Evolutionary conservation across 2,329 filamentous ascomycete species (phyloP).

Genomic region (Talaromyces marneffei): DNA sequence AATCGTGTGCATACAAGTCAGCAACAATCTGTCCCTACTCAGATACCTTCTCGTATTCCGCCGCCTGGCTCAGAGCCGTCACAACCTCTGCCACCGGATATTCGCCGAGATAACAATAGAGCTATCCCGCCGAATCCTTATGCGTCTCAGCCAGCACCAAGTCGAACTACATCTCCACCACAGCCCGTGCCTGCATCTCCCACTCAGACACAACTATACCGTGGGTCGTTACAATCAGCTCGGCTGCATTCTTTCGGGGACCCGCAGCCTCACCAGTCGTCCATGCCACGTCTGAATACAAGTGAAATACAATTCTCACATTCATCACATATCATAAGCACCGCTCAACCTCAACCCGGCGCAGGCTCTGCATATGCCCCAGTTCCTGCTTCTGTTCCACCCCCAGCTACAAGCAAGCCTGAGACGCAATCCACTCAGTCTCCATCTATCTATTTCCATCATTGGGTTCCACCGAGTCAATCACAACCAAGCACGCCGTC

Average conservation of each 20-base stretch:
- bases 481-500: conserved; percentile 67
- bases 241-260: conserved; percentile 15
- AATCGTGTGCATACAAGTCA: conserved; percentile 23
- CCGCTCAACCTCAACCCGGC: conserved; percentile 26
- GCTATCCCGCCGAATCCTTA: conserved; percentile 34
- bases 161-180: conserved; percentile 19
- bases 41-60: conserved; percentile 20
- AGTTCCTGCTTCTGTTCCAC: conserved; percentile 42
- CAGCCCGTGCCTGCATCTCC: conserved; percentile 20
- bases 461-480: conserved; percentile 78
- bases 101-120: conserved; percentile 25
- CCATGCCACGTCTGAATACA: conserved; percentile 38
- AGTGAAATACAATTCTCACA: conserved; percentile 37
- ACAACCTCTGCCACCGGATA: conserved; percentile 17
- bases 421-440: conserved; percentile 59
- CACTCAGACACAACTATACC: conserved; percentile 21
- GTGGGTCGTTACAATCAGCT: conserved; percentile 21
- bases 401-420: conserved; percentile 45
- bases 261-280: conserved; percentile 19
- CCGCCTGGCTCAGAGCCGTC: conserved; percentile 18
- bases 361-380: conserved; percentile 11
- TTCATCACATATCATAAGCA: conserved; percentile 24
- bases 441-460: conserved; percentile 80
- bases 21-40: conserved; percentile 19
- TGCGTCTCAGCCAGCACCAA: conserved; percentile 18